These are phyloP conservation scores for Hymenoscyphus fructigenus DNA, from an alignment of 2,329 filamentous ascomycete genomes.

Conservation along the genomic window DNA sequence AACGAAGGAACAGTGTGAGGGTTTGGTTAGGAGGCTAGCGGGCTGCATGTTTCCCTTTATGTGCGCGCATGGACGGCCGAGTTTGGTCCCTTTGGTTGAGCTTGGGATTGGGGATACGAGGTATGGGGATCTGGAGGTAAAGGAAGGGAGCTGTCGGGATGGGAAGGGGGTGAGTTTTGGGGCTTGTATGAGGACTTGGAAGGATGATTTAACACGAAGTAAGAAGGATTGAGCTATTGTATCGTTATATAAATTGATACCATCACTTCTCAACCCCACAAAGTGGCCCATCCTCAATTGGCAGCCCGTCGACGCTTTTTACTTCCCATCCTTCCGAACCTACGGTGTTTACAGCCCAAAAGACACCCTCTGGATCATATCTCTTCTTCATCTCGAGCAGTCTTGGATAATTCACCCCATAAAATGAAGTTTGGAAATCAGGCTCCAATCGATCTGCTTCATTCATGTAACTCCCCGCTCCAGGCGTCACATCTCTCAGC, in stretches of 20 bases:
- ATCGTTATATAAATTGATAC: not conserved
- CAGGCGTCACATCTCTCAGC: constrained; percentile 16
- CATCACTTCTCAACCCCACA: constrained; percentile 7
- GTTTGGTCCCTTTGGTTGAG: constrained; percentile 62
- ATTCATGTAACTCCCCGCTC: constrained; percentile 47
- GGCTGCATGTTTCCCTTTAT: constrained; percentile 73
- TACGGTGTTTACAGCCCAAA: constrained; percentile 29
- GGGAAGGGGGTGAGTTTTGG: not conserved
- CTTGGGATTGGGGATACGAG: constrained; percentile 35
- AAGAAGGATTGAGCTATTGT: not conserved
- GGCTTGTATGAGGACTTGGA: not conserved
- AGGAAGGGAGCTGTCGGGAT: not conserved
- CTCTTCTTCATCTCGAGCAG: constrained; percentile 47
- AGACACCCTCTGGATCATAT: constrained; percentile 47
- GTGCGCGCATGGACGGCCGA: constrained; percentile 76
- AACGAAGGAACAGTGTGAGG: constrained; percentile 54
- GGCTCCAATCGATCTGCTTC: constrained; percentile 48
- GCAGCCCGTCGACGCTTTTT: constrained; percentile 16
- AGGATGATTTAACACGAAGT: not conserved
- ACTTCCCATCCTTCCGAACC: constrained; percentile 35
- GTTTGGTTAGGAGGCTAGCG: constrained; percentile 57
- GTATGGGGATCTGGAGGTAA: not conserved
- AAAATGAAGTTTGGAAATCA: constrained; percentile 36
- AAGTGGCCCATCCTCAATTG: constrained; percentile 22
- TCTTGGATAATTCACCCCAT: constrained; percentile 36